These are phyloP conservation scores for Aspergillus bridgeri DNA, from an alignment of 495 filamentous ascomycete species.

Conservation along the genomic window DNA sequence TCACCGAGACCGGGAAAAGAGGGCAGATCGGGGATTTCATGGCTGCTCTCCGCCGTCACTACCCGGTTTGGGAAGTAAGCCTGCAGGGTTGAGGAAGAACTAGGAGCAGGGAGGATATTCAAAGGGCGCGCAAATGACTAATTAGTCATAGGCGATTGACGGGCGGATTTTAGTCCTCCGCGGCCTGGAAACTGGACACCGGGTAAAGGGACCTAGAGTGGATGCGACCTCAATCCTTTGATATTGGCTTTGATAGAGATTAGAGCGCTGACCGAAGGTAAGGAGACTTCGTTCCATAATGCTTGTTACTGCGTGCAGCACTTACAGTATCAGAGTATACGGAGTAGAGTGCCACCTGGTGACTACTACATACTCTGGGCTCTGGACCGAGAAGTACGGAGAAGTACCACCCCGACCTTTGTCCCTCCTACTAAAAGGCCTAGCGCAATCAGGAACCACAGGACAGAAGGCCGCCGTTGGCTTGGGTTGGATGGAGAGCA, in stretches of 20 bases:
- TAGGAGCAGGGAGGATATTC: neutral
- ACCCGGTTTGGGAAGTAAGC: neutral
- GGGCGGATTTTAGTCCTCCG: neutral
- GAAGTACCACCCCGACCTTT: neutral
- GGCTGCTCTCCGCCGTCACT: neutral
- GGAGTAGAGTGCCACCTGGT: too few species aligned
- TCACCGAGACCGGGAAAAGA: neutral
- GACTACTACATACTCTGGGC: too few species aligned
- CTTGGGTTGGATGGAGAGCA: neutral
- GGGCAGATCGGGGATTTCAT: neutral
- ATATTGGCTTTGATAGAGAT: too few species aligned
- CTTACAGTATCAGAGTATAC: too few species aligned
- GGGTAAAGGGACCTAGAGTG: too few species aligned
- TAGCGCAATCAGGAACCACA: neutral
- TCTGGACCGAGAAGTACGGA: too few species aligned
- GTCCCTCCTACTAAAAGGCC: neutral
- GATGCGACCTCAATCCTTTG: neutral
- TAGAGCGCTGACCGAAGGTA: too few species aligned
- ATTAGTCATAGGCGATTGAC: neutral
- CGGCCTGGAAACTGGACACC: neutral
- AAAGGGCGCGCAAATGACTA: neutral
- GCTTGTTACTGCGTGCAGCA: too few species aligned
- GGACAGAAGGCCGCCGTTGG: neutral
- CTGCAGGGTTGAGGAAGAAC: neutral
- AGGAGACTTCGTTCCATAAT: too few species aligned